Evolutionary conservation across 225 moss, liverwort and hornwort genomes (phyloP).

Genomic region (Asterella californica): DNA sequence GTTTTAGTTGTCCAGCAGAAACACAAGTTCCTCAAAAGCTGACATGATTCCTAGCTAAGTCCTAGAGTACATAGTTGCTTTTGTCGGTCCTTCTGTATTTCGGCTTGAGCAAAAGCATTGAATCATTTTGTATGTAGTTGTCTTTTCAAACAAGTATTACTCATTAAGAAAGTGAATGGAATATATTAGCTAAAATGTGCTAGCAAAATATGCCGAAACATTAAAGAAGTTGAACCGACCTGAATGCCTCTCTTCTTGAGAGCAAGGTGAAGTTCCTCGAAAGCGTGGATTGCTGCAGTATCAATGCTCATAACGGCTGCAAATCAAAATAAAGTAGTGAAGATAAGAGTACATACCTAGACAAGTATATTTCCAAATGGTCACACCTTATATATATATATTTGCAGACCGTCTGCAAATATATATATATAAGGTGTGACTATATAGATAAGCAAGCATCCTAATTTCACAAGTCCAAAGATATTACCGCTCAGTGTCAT

Average conservation of each 20-base stretch:
- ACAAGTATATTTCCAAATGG: too few species aligned
- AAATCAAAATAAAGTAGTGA: neutral
- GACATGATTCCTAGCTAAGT: too few species aligned
- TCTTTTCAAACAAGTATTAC: too few species aligned
- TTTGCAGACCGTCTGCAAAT: too few species aligned
- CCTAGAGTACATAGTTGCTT: neutral
- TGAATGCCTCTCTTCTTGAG: constrained; percentile 52
- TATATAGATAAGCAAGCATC: neutral
- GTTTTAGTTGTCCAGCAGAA: neutral
- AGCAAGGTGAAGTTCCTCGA: constrained; percentile 47
- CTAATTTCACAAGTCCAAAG: too few species aligned
- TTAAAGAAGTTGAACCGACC: constrained; percentile 25
- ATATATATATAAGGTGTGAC: too few species aligned
- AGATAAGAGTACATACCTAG: neutral
- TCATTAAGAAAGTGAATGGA: too few species aligned
- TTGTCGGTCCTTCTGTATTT: neutral
- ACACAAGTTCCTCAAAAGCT: neutral
- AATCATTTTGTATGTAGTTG: too few species aligned
- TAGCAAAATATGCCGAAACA: neutral
- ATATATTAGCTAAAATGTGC: too few species aligned
- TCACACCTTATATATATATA: too few species aligned
- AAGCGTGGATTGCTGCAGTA: constrained; percentile 50
- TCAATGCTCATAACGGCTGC: constrained; percentile 67
- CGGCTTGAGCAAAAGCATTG: too few species aligned
- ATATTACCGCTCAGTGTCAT: neutral